These are phyloP conservation scores for Mortierella claussenii DNA, from an alignment of 192 early-diverging fungal species.

Conservation along the genomic window DNA sequence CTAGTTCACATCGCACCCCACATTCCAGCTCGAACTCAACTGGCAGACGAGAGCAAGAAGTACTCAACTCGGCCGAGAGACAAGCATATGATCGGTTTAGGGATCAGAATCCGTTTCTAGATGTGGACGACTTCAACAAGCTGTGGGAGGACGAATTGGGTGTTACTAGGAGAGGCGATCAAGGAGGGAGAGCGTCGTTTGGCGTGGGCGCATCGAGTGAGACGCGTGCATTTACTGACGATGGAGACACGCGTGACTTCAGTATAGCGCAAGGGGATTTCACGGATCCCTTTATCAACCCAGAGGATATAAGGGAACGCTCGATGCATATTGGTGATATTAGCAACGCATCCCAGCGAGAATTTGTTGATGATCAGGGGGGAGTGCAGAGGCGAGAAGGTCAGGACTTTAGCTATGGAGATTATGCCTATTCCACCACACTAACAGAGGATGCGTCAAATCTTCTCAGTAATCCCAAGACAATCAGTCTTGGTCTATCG, in stretches of 20 bases:
- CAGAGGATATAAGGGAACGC: not conserved
- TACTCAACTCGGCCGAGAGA: constrained; percentile 4
- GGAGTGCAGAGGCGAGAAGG: constrained; percentile 4
- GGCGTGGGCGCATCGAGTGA: too few relatives aligned
- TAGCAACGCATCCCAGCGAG: constrained; percentile 5
- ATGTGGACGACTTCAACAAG: constrained; percentile 22
- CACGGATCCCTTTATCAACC: constrained; percentile 6
- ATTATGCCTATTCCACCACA: too few relatives aligned
- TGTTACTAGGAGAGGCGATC: constrained; percentile 1
- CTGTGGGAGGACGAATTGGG: constrained; percentile 37
- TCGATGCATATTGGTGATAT: constrained; percentile 21
- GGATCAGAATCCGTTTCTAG: constrained; percentile 40
- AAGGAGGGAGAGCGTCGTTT: not conserved
- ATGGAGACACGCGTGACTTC: constrained; percentile 14
- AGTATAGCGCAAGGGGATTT: constrained; percentile 19
- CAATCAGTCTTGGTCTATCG: too few relatives aligned
- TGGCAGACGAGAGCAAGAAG: not conserved
- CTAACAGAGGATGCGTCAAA: too few relatives aligned
- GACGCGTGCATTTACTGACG: not conserved
- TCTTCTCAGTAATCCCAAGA: too few relatives aligned
- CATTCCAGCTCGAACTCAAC: not conserved
- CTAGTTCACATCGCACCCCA: not conserved
- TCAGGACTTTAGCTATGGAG: too few relatives aligned
- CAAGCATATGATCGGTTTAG: constrained; percentile 13
- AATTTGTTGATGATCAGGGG: not conserved